phyloP scores from a whole-genome alignment of 495 filamentous ascomycete species.

The Xylaria nigripes region DNA sequence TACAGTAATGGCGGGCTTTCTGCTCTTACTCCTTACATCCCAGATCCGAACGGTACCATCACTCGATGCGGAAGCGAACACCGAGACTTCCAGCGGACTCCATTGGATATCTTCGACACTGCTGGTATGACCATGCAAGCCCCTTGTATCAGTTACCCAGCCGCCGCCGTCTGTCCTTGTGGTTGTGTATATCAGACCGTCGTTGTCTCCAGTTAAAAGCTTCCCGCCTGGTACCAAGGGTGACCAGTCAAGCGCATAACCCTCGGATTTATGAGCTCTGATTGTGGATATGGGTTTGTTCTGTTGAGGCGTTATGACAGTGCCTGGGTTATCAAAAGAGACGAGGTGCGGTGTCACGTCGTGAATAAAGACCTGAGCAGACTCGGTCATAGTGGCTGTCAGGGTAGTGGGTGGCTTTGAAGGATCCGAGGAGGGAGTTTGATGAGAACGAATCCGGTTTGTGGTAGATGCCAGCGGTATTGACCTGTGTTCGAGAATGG shows the following conservation, averaged over 20 bases:
- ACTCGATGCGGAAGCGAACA: slow-evolving; percentile 86
- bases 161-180: slow-evolving; percentile 77
- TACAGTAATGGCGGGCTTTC: slow-evolving; percentile 76
- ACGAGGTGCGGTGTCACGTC: slow-evolving; percentile 79
- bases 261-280: slow-evolving; percentile 84
- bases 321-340: slow-evolving; percentile 83
- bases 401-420: slow-evolving; percentile 66
- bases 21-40: slow-evolving; percentile 84
- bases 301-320: slow-evolving; percentile 65
- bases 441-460: slow-evolving; percentile 83
- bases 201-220: slow-evolving; percentile 83
- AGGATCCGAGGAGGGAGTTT: slow-evolving; percentile 60
- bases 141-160: slow-evolving; percentile 72
- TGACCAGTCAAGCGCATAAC: slow-evolving; percentile 94
- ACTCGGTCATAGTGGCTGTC: slow-evolving; percentile 87
- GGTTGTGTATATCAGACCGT: slow-evolving; percentile 80
- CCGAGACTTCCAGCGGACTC: slow-evolving; percentile 83
- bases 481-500: slow-evolving; percentile 85
- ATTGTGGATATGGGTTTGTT: slow-evolving; percentile 81
- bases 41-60: slow-evolving; percentile 94
- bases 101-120: slow-evolving; percentile 94
- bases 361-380: slow-evolving; percentile 80
- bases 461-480: slow-evolving; percentile 80
- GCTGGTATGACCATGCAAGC: slow-evolving; percentile 73
- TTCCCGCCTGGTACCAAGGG: slow-evolving; percentile 64